Conservation (phyloP, 108 stramenopile species). For the Seminavis robusta region DNA sequence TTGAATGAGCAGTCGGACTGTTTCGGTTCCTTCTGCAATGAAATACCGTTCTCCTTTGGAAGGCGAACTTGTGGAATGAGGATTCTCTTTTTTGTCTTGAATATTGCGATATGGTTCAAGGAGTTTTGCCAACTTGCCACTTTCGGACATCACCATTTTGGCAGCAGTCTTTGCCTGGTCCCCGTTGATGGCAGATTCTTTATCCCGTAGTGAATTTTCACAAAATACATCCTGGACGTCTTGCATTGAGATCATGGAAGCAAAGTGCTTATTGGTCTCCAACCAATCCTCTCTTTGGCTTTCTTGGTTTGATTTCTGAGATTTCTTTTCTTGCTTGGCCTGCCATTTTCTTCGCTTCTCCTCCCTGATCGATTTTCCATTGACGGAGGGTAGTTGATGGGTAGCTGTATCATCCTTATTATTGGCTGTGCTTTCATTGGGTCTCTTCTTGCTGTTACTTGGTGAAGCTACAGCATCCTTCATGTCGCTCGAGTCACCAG, state of each 20-base stretch:
- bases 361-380: slow-evolving; percentile 15
- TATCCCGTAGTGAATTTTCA: neutral
- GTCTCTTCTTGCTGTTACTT: too few species aligned
- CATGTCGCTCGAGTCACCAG: too few species aligned
- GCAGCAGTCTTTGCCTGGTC: neutral
- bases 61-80: neutral
- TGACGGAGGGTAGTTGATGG: too few species aligned
- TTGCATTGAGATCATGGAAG: slow-evolving; percentile 9
- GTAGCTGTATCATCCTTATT: too few species aligned
- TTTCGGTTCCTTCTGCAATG: slow-evolving; percentile 76
- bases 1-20: slow-evolving; percentile 62
- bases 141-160: neutral
- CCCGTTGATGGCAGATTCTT: neutral
- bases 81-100: slow-evolving; percentile 12
- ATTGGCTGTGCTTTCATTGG: too few species aligned
- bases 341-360: slow-evolving; percentile 28
- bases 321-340: slow-evolving; percentile 20
- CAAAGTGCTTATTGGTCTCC: slow-evolving; percentile 16
- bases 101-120: slow-evolving; percentile 27
- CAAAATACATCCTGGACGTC: neutral
- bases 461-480: too few species aligned
- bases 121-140: neutral
- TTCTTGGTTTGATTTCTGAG: slow-evolving; percentile 1
- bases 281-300: slow-evolving; percentile 14
- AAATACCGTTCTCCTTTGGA: slow-evolving; percentile 29